These are phyloP conservation scores for Cymbopogon flexuosus DNA, from an alignment of 202 grass and related monocot species.

Conservation along the genomic window DNA sequence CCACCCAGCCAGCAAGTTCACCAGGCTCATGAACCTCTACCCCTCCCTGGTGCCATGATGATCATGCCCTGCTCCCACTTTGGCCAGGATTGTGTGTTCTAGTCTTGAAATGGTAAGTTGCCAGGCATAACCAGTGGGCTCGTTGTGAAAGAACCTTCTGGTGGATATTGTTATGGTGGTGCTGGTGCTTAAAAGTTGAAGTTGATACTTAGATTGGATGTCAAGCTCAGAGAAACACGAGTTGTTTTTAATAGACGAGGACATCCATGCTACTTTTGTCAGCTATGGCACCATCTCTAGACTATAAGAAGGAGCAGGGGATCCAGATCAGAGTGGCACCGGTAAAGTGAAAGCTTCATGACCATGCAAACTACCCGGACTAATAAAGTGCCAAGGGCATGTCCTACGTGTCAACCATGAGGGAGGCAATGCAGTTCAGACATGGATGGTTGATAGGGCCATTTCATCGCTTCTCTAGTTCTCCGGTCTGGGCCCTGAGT, in stretches of 20 bases:
- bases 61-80: not conserved
- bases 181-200: not conserved
- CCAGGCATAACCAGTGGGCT: not conserved
- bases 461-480: not conserved
- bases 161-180: not conserved
- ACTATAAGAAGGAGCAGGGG: not conserved
- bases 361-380: not conserved
- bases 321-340: not conserved
- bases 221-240: not conserved
- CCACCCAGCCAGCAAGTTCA: not conserved
- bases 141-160: not conserved
- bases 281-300: not conserved
- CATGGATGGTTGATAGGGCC: not conserved
- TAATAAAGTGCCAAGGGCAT: not conserved
- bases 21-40: not conserved
- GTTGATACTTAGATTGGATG: not conserved
- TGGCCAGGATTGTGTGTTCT: not conserved
- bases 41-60: not conserved
- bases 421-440: not conserved
- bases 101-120: not conserved
- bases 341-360: not conserved
- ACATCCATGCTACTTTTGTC: not conserved
- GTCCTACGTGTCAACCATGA: not conserved
- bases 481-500: not conserved
- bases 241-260: not conserved